Percentiles rank a stretch among this genome's conserved stretches.
Conservation (phyloP, 768 basidiomycete genomes). For the Phaeotremella fagi region DNA sequence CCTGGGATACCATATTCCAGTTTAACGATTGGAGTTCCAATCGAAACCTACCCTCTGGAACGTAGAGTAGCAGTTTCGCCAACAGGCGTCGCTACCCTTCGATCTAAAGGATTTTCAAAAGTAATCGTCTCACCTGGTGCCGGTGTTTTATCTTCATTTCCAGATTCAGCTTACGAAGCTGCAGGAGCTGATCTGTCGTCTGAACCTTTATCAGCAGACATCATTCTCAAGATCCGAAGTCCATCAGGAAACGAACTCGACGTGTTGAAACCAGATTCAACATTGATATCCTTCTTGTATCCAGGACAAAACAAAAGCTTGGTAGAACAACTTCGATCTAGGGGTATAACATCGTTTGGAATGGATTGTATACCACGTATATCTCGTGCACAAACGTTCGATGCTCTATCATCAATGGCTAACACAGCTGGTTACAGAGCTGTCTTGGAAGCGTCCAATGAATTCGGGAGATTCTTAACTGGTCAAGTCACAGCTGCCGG, state of each 20-base stretch:
- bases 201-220: conserved; percentile 52
- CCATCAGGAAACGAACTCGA: conserved; percentile 63
- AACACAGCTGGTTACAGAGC: conserved; percentile 93
- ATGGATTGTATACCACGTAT: conserved; percentile 93
- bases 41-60: conserved; percentile 71
- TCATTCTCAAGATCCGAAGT: conserved; percentile 79
- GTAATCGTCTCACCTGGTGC: conserved; percentile 71
- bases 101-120: conserved; percentile 74
- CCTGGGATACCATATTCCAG: conserved; percentile 62
- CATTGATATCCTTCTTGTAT: conserved; percentile 77
- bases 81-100: conserved; percentile 65
- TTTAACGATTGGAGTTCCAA: conserved; percentile 69
- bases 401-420: conserved; percentile 88
- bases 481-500: conserved; percentile 78
- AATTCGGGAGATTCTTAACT: conserved; percentile 82
- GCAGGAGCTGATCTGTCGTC: conserved; percentile 69
- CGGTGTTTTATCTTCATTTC: conserved; percentile 68
- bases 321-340: conserved; percentile 64
- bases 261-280: conserved; percentile 66
- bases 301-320: conserved; percentile 73
- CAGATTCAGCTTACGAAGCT: conserved; percentile 70
- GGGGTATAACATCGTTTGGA: conserved; percentile 69
- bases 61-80: conserved; percentile 77
- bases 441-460: conserved; percentile 80
- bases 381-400: conserved; percentile 83